These are phyloP conservation scores for Dioszegia hungarica DNA, from an alignment of 768 basidiomycete genomes.

Conservation along the genomic window DNA sequence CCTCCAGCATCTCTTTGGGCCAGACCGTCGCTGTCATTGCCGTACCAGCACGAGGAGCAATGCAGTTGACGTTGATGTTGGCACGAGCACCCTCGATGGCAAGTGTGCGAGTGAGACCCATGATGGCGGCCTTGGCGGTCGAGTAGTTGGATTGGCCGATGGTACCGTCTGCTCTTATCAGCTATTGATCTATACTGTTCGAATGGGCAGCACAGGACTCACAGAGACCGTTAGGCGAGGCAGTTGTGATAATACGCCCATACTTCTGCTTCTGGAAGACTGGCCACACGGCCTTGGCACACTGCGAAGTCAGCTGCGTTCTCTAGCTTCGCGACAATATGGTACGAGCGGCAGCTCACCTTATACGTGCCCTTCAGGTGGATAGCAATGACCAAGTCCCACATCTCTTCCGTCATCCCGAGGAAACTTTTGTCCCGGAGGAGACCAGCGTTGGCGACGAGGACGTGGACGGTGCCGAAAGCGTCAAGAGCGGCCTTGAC, in stretches of 20 bases:
- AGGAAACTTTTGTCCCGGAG: conserved; percentile 88
- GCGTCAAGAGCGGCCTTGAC: conserved; percentile 79
- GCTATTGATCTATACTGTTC: background rate
- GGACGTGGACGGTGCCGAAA: conserved; percentile 80
- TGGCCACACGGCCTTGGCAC: conserved; percentile 92
- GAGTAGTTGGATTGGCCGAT: conserved; percentile 95
- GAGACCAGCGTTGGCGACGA: conserved; percentile 90
- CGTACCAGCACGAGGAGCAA: conserved; percentile 83
- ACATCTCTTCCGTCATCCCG: conserved; percentile 83
- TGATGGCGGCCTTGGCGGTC: conserved; percentile 86
- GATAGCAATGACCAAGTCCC: conserved; percentile 85
- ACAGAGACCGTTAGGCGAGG: conserved; percentile 90
- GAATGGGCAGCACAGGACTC: conserved; percentile 46
- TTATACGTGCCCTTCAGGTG: conserved; percentile 90
- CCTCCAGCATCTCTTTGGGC: conserved; percentile 63
- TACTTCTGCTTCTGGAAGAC: conserved; percentile 94
- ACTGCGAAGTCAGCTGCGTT: conserved; percentile 53
- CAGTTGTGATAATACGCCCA: conserved; percentile 91
- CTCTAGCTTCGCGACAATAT: too few relatives aligned
- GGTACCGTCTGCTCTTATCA: conserved; percentile 67
- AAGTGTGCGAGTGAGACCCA: conserved; percentile 81
- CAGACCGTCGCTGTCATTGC: conserved; percentile 85
- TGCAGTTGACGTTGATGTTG: conserved; percentile 79
- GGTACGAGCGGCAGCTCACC: conserved; percentile 49
- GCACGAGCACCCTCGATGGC: conserved; percentile 89